Base-by-base conservation (phyloP, 1,284 basidiomycete species). In the Thecaphora frezii region DNA sequence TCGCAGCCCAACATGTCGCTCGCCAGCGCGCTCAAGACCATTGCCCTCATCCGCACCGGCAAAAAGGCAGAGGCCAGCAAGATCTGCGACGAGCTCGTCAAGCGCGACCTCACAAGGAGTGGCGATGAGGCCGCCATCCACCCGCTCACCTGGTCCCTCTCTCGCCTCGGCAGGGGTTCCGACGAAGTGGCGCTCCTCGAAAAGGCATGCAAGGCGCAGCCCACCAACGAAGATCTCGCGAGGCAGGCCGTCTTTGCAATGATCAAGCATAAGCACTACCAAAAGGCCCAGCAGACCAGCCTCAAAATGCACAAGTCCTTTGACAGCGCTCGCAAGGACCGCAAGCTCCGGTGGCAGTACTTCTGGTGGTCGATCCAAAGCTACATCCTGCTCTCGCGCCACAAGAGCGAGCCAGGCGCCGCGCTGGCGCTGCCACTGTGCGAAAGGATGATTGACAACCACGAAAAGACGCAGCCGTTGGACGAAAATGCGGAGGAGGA, bases 361-460 rank as follows among this genome's bases (percentile, higher is more conserved):
- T 80, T 90, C 40, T 92, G 89, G 78, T 93, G 89, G 90, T 88
- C 84, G 60, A 84, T 89, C 25, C 87, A 89, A 69, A 85, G 88
- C 59, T 86, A 88, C 12, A 83, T 90, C 37, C 84, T 92, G n/a
- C 89, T 79, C 28, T 66, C 79, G 18, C 66, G 66, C 43, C 48
- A 55, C 39, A 53, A 64, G 7, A 49, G 19, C 14, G 65, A 66
- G 21, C 62, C 62, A 4, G 69, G 66, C 26, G 67, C 47, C 43
- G 89, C 88, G 86, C 87, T 21, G 84, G 86, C 69, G 85, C 89
- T 74, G 73, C 82, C 21, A 77, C 82, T 42, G 88, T 88, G 8
- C 82, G 85, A 40, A 72, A 81, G 43, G 79, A 82, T 55, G 87
- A 89, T 83, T 85, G 84, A 54, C 81, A 84, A 10, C 80, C 91